These are phyloP conservation scores for Emmonsiellopsis sp. DNA, from an alignment of 2,329 filamentous ascomycete genomes.

Conservation along the genomic window DNA sequence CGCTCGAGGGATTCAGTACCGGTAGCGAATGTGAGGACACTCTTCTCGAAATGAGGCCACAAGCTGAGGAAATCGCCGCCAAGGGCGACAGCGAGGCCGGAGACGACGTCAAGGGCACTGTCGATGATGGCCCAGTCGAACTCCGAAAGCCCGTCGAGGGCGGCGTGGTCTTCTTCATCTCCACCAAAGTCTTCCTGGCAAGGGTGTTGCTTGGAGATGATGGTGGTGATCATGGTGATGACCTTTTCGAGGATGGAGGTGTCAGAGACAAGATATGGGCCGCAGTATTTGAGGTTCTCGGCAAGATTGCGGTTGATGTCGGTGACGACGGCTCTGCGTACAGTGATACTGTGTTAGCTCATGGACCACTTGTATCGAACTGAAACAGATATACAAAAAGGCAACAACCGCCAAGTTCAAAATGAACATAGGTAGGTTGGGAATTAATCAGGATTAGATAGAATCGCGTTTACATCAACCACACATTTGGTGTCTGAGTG, in stretches of 20 bases:
- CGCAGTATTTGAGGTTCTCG: constrained; percentile 81
- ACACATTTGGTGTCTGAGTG: constrained; percentile 84
- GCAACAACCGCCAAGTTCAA: constrained; percentile 30
- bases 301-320: constrained; percentile 93
- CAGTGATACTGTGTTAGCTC: constrained; percentile 32
- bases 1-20: constrained; percentile 81
- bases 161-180: constrained; percentile 65
- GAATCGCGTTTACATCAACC: constrained; percentile 83
- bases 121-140: constrained; percentile 97
- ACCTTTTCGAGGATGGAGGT: constrained; percentile 65
- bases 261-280: constrained; percentile 71
- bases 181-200: constrained; percentile 86
- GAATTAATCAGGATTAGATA: constrained; percentile 24
- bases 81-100: constrained; percentile 71
- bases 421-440: constrained; percentile 18
- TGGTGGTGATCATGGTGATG: constrained; percentile 62
- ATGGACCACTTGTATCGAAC: constrained; percentile 10
- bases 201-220: constrained; percentile 83
- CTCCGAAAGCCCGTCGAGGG: constrained; percentile 73
- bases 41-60: constrained; percentile 95
- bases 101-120: constrained; percentile 83
- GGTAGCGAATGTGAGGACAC: constrained; percentile 75
- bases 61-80: constrained; percentile 73
- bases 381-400: constrained; percentile 14
- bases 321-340: constrained; percentile 67